phyloP scores from a whole-genome alignment of 2,329 filamentous ascomycete species.

The Diaporthe vaccinii region DNA sequence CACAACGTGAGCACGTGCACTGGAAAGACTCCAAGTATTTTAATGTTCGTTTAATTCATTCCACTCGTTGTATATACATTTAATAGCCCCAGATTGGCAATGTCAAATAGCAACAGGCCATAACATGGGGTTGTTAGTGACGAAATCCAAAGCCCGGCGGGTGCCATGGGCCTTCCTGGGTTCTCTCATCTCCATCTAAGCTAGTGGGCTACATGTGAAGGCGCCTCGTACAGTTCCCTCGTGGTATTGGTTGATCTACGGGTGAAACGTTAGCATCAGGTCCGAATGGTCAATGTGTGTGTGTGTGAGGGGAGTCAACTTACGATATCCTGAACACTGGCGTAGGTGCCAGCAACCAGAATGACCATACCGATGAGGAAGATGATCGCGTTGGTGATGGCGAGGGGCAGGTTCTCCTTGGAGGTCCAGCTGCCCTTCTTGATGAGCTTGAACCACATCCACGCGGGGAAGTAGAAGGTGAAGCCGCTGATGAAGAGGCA shows the following conservation, averaged over 20 bases:
- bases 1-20: not conserved
- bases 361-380: slow-evolving; percentile 47
- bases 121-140: not conserved
- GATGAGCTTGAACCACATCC: slow-evolving; percentile 52
- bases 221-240: slow-evolving; percentile 39
- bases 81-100: not conserved
- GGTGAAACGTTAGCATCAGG: slow-evolving; percentile 10
- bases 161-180: not conserved
- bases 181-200: not conserved
- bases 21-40: not conserved
- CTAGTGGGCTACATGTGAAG: slow-evolving; percentile 39
- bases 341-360: slow-evolving; percentile 48
- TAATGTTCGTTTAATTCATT: slow-evolving; percentile 30
- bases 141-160: not conserved
- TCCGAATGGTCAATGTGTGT: too few species aligned
- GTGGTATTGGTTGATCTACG: slow-evolving; percentile 39
- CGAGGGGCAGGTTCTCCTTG: slow-evolving; percentile 44
- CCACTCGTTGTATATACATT: slow-evolving; percentile 25
- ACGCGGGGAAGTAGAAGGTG: slow-evolving; percentile 52
- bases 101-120: slow-evolving; percentile 5
- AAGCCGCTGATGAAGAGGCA: slow-evolving; percentile 66
- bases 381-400: slow-evolving; percentile 42
- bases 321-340: slow-evolving; percentile 48
- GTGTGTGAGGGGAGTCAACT: slow-evolving; percentile 31
- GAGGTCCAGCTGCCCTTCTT: slow-evolving; percentile 49